phyloP scores from a whole-genome alignment of 2,329 filamentous ascomycete species.

The Cytospora paraplurivora region DNA sequence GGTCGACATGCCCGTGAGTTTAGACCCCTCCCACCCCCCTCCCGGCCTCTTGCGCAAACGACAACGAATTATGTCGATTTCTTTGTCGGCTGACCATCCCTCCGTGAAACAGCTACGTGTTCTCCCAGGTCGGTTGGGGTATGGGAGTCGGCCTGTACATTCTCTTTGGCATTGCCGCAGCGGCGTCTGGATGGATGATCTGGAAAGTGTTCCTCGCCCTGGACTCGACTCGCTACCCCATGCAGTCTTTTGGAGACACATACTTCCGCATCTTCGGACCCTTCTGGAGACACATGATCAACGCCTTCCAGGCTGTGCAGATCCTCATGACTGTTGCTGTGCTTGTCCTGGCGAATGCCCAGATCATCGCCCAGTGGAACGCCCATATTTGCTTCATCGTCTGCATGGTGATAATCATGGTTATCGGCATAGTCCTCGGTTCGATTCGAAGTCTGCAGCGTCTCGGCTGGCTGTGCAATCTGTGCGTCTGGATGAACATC shows the following conservation, averaged over 20 bases:
- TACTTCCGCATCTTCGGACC: conserved; percentile 51
- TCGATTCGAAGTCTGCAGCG: conserved; percentile 58
- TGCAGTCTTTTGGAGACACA: conserved; percentile 50
- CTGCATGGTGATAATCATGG: conserved; percentile 53
- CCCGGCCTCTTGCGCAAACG: too few relatives aligned
- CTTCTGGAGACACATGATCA: conserved; percentile 48
- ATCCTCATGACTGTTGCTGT: conserved; percentile 53
- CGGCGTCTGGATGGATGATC: conserved; percentile 49
- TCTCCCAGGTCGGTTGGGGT: conserved; percentile 25
- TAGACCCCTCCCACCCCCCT: too few relatives aligned
- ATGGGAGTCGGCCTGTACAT: conserved; percentile 23
- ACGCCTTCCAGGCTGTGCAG: conserved; percentile 50
- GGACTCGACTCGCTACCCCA: conserved; percentile 50
- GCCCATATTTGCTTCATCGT: conserved; percentile 57
- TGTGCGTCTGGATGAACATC: conserved; percentile 58
- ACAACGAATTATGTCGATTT: not conserved
- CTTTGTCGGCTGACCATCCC: not conserved
- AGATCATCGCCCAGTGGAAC: conserved; percentile 52
- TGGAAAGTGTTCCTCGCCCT: conserved; percentile 49
- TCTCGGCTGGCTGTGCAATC: conserved; percentile 58
- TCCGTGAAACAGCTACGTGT: conserved; percentile 15
- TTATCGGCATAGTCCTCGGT: conserved; percentile 53
- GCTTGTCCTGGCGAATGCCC: conserved; percentile 55
- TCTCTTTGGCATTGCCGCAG: conserved; percentile 16
- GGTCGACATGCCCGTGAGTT: conserved; percentile 41